phyloP scores from a whole-genome alignment of 805 yeast genomes.

The Ogataea parapolymorpha region DNA sequence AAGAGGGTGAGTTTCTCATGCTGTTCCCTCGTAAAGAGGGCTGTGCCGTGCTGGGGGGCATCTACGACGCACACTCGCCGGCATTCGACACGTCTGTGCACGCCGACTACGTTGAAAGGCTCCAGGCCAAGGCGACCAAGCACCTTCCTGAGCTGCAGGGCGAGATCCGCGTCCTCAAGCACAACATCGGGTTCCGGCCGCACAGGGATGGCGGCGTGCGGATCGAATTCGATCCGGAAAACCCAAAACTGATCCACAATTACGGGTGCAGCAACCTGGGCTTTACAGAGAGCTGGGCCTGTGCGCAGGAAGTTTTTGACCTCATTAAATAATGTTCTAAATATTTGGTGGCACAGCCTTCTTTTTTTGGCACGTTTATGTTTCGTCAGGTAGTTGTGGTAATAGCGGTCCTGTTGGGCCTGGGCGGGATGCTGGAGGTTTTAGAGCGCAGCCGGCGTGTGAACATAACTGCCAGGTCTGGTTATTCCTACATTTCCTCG shows the following conservation, averaged over 20 bases:
- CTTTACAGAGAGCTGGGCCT: slow-evolving; percentile 63
- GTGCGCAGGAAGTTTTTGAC: slow-evolving; percentile 41
- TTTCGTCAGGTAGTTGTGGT: slow-evolving; percentile 4
- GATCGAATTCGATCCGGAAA: slow-evolving; percentile 34
- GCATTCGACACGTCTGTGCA: slow-evolving; percentile 34
- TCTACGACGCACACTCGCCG: slow-evolving; percentile 25
- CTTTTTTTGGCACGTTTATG: slow-evolving; percentile 1
- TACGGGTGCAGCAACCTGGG: slow-evolving; percentile 76
- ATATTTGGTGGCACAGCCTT: slow-evolving; percentile 1
- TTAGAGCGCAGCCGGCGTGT: not conserved
- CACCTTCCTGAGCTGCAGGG: slow-evolving; percentile 52
- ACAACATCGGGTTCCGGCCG: slow-evolving; percentile 70
- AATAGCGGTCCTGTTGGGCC: slow-evolving; percentile 1
- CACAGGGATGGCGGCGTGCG: slow-evolving; percentile 56
- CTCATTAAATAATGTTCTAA: slow-evolving; percentile 10
- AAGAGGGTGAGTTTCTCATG: slow-evolving; percentile 50
- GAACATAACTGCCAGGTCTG: not conserved
- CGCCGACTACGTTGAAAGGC: slow-evolving; percentile 45
- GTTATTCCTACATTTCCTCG: not conserved
- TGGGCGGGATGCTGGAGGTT: not conserved
- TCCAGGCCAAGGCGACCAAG: slow-evolving; percentile 41
- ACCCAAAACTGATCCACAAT: slow-evolving; percentile 44
- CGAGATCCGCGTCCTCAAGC: slow-evolving; percentile 43
- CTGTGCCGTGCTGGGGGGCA: slow-evolving; percentile 62
- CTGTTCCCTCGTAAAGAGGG: slow-evolving; percentile 68